Base-by-base conservation (phyloP, 2,329 filamentous ascomycete genomes). In the Amylocarpus encephaloides region DNA sequence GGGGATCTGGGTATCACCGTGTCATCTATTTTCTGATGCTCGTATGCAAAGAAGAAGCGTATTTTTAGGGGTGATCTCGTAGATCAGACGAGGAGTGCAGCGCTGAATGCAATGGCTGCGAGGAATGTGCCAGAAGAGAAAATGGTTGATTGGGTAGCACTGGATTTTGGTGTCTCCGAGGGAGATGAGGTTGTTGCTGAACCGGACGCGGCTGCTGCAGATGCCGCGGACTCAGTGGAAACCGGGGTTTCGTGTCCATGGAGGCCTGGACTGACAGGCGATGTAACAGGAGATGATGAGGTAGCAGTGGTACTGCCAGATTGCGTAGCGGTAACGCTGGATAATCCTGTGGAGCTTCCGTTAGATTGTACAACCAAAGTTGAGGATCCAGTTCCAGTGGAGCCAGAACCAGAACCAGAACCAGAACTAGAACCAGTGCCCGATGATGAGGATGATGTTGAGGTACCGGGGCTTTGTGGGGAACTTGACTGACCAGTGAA, bases 161-260 rank as follows among this genome's bases (percentile, higher is more conserved):
- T 16, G 11, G 38, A 40, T 26, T 26, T 26, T 26, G 22, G 22
- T 26, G 22, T 26, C 22, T 4, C 22, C 22, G 22, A 26, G 22
- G 22, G 22, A 19, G n/a, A 16, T 15, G 10, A 4, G 3, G 38
- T 15, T 16, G n/a, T 40, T 40, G 13, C 16, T 16, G 38, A 40
- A 18, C 13, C 38, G 6, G 38, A 19, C 13, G 49, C 16, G 13
- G n/a, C 40, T 18, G 62, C 57, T 29, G 22, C 12, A 18, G 43
- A 36, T 45, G 39, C 18, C 15, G 42, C 46, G 18, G 53, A 42
- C 18, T 41, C 46, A 11, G 48, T 48, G 32, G 50, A 41, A 30
- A 59, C 54, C 5, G 65, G 55, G 12, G 69, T 67, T 49, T 69
- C 66, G 47, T 71, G 66, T 29, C 70, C 69, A 49, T 65, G 64